phyloP scores from a whole-genome alignment of 345 rosid species.

The Sonneratia alba region DNA sequence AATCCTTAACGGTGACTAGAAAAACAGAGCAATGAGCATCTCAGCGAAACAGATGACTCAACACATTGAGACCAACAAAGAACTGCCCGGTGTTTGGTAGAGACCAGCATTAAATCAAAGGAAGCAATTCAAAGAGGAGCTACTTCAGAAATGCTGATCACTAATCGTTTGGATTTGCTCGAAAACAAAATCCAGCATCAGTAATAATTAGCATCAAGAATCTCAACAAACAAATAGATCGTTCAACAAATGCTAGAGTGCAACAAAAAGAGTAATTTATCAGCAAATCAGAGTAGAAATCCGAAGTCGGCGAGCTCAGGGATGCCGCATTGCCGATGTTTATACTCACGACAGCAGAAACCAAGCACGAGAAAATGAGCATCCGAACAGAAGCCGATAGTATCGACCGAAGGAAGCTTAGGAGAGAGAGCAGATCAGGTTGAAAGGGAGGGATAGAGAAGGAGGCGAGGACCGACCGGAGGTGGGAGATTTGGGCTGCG shows the following conservation, averaged over 20 bases:
- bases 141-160: not conserved
- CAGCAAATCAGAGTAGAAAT: not conserved
- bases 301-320: not conserved
- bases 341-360: not conserved
- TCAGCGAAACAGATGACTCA: not conserved
- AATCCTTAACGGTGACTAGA: not conserved
- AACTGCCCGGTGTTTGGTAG: not conserved
- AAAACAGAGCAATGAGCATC: not conserved
- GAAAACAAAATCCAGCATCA: not conserved
- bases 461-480: constrained; percentile 34
- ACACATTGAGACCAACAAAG: not conserved
- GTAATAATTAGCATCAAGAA: not conserved
- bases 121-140: not conserved
- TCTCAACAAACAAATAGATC: not conserved
- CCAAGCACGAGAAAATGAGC: not conserved
- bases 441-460: constrained; percentile 14
- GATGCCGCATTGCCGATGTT: not conserved
- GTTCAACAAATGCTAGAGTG: not conserved
- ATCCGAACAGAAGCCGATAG: not conserved
- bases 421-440: constrained; percentile 32
- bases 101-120: too few species aligned
- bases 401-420: not conserved
- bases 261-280: not conserved
- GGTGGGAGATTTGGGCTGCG: constrained; percentile 56
- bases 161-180: not conserved